Evolutionary conservation across 2,329 filamentous ascomycete genomes (phyloP), one percentile per base, ranked within the genome.

Genomic region (Colletotrichum nymphaeae): DNA sequence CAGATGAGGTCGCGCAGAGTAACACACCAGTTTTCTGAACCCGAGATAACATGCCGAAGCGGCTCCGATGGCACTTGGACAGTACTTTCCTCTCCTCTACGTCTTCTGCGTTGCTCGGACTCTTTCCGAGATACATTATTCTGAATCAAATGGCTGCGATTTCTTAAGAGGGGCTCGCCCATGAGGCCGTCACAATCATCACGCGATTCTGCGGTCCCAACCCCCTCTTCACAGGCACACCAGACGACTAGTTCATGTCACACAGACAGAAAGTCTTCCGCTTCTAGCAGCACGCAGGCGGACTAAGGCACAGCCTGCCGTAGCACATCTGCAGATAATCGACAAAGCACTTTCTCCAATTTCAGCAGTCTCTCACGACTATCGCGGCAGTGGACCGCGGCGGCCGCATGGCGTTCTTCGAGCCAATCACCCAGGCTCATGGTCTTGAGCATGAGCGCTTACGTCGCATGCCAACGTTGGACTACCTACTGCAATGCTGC

Each of bases 401-500:
- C 52, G 65, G 37, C 24, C 14, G 28, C 66, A 59, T 53, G 32
- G 59, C 67, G 67, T 24, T 30, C 67, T 16, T 60, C 53, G 32
- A 24, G 9, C 71, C 67, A 73, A 72, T 73, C 35, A 32, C 14
- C 19, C 14, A 32, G 19, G 52, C 16, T n/a, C 8, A 22, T 32
- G 30, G 16, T 42, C 24, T 12, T 26, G 30, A 46, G 8, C 24
- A 14, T 3, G 60, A 26, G 69, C 65, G 69, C 65, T 69, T 69
- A 72, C 26, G 26, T 58, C 56, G 68, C 63, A 71, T 67, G 68
- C 63, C 24, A 56, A 64, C 22, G 62, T 64, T 26, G 62, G n/a
- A 55, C 62, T 64, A 7, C 46, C 46, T 59, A 6, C 26, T 60
- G 37, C 28, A 35, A 56, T 30, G 42, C 42, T 49, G 42, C 42